A percentile compares a stretch with the other conserved stretches of the same genome.
These are phyloP conservation scores for Ballota nigra DNA, from an alignment of 257 asterid species.

Conservation along the genomic window DNA sequence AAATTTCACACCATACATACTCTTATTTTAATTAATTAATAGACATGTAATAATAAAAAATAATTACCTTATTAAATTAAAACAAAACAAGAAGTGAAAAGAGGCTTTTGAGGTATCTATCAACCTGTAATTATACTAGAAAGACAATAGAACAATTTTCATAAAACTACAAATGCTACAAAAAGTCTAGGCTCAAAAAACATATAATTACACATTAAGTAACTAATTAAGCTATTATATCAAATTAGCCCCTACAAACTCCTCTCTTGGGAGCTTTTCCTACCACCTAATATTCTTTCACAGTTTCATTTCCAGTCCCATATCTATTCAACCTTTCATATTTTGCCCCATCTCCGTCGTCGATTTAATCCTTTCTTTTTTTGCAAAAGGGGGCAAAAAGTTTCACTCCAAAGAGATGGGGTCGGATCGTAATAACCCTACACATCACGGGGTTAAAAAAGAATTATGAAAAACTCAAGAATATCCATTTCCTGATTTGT, in stretches of 20 bases:
- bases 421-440: slow-evolving; percentile 17
- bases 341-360: slow-evolving; percentile 18
- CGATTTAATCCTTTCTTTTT: slow-evolving; percentile 8
- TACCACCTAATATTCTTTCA: slow-evolving; percentile 21
- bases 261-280: slow-evolving; percentile 30
- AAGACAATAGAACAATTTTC: not conserved
- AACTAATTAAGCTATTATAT: slow-evolving; percentile 29
- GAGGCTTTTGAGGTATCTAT: not conserved
- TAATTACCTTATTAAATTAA: not conserved
- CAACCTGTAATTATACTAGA: not conserved
- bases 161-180: slow-evolving; percentile 32
- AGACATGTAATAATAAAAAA: too few relatives aligned
- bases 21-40: too few relatives aligned
- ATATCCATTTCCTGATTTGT: slow-evolving; percentile 69
- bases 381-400: not conserved
- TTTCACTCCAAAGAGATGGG: slow-evolving; percentile 2
- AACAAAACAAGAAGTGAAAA: not conserved
- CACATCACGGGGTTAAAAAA: slow-evolving; percentile 15
- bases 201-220: slow-evolving; percentile 37
- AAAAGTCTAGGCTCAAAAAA: slow-evolving; percentile 22
- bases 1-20: too few relatives aligned
- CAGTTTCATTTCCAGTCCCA: slow-evolving; percentile 28
- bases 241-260: slow-evolving; percentile 24
- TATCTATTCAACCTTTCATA: slow-evolving; percentile 1
- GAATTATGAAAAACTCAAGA: slow-evolving; percentile 37